Conservation (phyloP, 2,329 filamentous ascomycete genomes). For the Thyridium curvatum region DNA sequence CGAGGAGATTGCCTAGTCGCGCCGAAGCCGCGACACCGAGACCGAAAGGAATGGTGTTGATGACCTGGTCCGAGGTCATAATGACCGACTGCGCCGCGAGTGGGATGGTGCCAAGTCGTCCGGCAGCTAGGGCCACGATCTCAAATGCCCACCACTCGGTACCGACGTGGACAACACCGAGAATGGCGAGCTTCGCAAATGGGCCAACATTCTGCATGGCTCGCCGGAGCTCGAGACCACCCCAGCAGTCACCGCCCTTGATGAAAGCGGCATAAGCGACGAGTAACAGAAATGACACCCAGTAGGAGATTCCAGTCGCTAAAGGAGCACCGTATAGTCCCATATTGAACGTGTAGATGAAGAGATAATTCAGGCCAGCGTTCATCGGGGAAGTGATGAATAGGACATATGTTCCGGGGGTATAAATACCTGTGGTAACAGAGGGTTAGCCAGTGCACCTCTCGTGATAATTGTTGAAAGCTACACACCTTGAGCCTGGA, state of each 20-base stretch:
- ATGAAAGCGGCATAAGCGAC: constrained; percentile 68
- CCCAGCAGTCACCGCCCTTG: constrained; percentile 71
- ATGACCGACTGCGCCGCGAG: constrained; percentile 82
- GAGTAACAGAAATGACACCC: constrained; percentile 73
- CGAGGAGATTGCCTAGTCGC: constrained; percentile 74
- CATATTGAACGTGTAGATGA: constrained; percentile 65
- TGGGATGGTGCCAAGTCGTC: constrained; percentile 70
- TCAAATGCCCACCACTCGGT: constrained; percentile 96
- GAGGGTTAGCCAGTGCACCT: too few relatives aligned
- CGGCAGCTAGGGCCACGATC: constrained; percentile 78
- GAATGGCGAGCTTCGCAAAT: constrained; percentile 67
- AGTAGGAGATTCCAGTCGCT: constrained; percentile 80
- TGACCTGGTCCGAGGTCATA: constrained; percentile 82
- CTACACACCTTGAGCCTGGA: constrained; percentile 78
- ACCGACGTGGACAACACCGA: constrained; percentile 77
- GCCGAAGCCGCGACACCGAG: constrained; percentile 76
- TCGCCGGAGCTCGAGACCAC: constrained; percentile 56
- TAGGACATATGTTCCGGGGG: constrained; percentile 75
- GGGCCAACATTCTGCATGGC: constrained; percentile 59
- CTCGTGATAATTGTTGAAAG: too few relatives aligned
- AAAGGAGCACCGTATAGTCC: constrained; percentile 75
- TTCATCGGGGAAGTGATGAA: constrained; percentile 79
- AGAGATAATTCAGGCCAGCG: constrained; percentile 71
- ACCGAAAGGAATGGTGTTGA: constrained; percentile 82
- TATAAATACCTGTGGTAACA: constrained; percentile 58